These are phyloP conservation scores for Glebionis coronaria DNA, from an alignment of 129 eudicot genomes.

Conservation along the genomic window DNA sequence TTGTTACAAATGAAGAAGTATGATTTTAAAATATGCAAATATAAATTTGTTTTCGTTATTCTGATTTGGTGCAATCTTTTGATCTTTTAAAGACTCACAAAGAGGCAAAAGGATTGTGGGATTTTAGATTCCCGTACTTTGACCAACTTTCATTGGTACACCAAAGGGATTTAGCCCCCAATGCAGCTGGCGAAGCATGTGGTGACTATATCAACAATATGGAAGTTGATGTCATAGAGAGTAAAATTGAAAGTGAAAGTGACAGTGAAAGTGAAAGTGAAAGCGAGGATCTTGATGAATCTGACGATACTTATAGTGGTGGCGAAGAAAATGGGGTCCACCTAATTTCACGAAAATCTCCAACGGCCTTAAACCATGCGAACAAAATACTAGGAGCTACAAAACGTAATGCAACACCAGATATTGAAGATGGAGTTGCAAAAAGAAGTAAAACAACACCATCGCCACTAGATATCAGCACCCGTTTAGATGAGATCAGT, in stretches of 20 bases:
- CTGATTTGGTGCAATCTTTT: not conserved
- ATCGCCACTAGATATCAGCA: not conserved
- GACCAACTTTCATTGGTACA: not conserved
- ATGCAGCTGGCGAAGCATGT: not conserved
- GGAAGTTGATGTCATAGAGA: conserved; percentile 8
- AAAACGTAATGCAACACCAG: not conserved
- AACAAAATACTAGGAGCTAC: not conserved
- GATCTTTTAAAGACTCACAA: conserved; percentile 9
- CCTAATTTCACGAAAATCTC: conserved; percentile 5
- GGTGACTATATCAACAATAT: not conserved
- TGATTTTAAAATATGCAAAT: not conserved
- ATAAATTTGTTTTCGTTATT: not conserved
- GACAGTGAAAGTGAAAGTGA: too few relatives aligned
- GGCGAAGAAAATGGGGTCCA: not conserved
- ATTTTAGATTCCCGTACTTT: conserved; percentile 10
- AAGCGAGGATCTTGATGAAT: not conserved
- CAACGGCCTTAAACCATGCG: not conserved
- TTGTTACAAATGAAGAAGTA: not conserved
- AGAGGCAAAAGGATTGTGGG: conserved; percentile 23
- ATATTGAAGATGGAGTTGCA: not conserved
- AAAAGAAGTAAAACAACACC: conserved; percentile 4
- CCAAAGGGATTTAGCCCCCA: not conserved
- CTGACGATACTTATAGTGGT: conserved; percentile 1
- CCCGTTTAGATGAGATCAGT: conserved; percentile 7
- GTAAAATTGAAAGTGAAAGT: conserved; percentile 2